Evolutionary conservation across 2,329 filamentous ascomycete species (phyloP), one percentile per base, ranked within the genome.

Genomic region (Parastagonospora nodorum): DNA sequence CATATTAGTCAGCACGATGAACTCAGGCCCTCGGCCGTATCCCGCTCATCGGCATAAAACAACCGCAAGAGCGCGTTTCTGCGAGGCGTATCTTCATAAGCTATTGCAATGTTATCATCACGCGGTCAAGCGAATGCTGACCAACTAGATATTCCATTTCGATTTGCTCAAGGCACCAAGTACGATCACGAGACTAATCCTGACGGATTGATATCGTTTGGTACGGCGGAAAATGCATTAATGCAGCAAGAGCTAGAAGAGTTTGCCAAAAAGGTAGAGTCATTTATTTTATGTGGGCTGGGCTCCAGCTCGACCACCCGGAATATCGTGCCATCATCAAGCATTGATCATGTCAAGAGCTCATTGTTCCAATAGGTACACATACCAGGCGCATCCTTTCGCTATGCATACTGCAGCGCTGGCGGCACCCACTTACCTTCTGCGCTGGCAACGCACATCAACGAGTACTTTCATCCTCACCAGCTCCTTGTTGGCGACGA

Each of bases 141-240:
- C 7, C 43, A 52, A 38, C 39, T 56, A 44, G 37, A 50, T 16
- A 52, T 57, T n/a, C 51, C 58, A 6, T 61, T 55, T 53, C 48
- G 50, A 15, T 58, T 55, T 36, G 48, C 50, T 14, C 31, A 45
- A 11, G 29, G 31, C 42, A 51, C 44, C n/a, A 48, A 37, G 14
- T 83, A 75, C 69, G 58, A 79, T 41, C 71, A 75, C 0, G 45
- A 63, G 3, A 57, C 63, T 8, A 79, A 79, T 47, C 75, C 76
- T 0, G 54, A 63, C 5, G 80, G 81, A 12, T 77, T 76, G 47
- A 67, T 82, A 24, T 81, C 76, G 47, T 72, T 83, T 1, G 80
- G 79, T 0, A 73, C 82, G 2, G 81, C 81, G 2, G 81, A 83
- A 60, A 83, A 83, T 58, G 65, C 68, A 0, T 72, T 83, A 27